These are phyloP conservation scores for Saccharomycopsis fodiens DNA, from an alignment of 805 yeast genomes.

Conservation along the genomic window DNA sequence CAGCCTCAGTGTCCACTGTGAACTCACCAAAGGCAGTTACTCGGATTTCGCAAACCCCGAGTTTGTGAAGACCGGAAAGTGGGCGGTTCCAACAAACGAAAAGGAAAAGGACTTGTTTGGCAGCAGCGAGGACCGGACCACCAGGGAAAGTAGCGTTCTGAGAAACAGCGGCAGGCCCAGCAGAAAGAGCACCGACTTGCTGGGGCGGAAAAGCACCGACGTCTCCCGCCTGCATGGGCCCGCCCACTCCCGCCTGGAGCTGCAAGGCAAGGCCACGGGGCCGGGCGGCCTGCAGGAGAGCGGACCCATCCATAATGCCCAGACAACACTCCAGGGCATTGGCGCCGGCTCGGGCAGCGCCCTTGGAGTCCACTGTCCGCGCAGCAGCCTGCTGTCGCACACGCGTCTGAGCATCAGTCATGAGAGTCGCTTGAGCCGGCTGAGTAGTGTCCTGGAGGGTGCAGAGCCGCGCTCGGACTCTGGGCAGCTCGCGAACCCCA, in stretches of 20 bases:
- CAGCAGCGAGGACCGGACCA: background rate
- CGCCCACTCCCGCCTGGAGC: no score
- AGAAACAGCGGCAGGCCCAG: background rate
- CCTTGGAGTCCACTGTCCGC: no score
- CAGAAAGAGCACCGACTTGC: background rate
- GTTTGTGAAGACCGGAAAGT: constrained; percentile 5
- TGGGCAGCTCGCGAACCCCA: background rate
- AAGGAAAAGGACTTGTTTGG: no score
- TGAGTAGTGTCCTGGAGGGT: no score
- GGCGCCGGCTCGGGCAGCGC: background rate
- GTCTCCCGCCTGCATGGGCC: no score
- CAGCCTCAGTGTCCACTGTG: constrained; percentile 48
- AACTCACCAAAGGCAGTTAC: constrained; percentile 36
- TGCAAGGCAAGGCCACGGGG: no score
- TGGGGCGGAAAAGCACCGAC: background rate
- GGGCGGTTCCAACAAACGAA: background rate
- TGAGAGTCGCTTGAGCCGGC: background rate
- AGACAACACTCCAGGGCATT: no score
- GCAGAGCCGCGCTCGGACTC: background rate
- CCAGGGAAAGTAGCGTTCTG: background rate
- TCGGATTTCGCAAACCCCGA: constrained; percentile 7
- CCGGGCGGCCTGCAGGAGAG: constrained; percentile 17
- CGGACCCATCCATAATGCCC: background rate
- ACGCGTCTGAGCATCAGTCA: no score
- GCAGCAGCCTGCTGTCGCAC: no score